These are phyloP conservation scores for Suhomyces taliae DNA, from an alignment of 1,139 yeast genomes.

Conservation along the genomic window DNA sequence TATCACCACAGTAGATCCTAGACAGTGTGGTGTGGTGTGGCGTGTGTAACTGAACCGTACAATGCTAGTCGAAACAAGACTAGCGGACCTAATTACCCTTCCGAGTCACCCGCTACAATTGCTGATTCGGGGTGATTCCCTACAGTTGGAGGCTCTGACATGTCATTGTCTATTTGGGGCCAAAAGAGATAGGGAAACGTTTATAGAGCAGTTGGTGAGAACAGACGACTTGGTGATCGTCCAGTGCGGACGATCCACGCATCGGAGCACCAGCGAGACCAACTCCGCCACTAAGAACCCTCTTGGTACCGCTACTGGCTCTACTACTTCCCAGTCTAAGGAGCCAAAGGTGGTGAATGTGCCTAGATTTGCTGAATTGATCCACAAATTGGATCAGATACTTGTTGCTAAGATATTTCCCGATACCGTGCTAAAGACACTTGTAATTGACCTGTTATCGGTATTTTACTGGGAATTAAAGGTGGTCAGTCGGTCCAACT, in stretches of 20 bases:
- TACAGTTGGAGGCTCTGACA: slow-evolving; percentile 5
- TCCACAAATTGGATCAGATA: neutral
- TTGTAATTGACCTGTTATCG: slow-evolving; percentile 30
- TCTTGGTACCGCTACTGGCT: no score
- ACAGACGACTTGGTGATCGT: slow-evolving; percentile 4
- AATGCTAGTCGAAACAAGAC: neutral
- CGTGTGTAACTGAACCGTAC: neutral
- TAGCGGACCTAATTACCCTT: neutral
- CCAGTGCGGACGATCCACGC: slow-evolving; percentile 6
- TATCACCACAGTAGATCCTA: no score
- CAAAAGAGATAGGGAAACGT: neutral
- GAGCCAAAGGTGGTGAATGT: neutral
- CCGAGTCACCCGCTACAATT: neutral
- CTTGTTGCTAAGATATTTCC: slow-evolving; percentile 1
- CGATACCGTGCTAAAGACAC: slow-evolving; percentile 16
- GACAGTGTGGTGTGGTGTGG: no score
- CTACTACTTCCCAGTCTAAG: slow-evolving; percentile 2
- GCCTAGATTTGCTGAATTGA: neutral
- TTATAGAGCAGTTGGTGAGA: neutral
- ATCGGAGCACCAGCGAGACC: neutral
- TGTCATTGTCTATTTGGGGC: slow-evolving; percentile 11
- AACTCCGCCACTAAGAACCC: no score
- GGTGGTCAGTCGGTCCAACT: slow-evolving; percentile 15
- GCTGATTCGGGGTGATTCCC: neutral
- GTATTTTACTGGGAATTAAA: slow-evolving; percentile 36